Evolutionary conservation across 352 stramenopile species (phyloP), one percentile per base, ranked within the genome.

Genomic region (Phytophthora uliginosa): DNA sequence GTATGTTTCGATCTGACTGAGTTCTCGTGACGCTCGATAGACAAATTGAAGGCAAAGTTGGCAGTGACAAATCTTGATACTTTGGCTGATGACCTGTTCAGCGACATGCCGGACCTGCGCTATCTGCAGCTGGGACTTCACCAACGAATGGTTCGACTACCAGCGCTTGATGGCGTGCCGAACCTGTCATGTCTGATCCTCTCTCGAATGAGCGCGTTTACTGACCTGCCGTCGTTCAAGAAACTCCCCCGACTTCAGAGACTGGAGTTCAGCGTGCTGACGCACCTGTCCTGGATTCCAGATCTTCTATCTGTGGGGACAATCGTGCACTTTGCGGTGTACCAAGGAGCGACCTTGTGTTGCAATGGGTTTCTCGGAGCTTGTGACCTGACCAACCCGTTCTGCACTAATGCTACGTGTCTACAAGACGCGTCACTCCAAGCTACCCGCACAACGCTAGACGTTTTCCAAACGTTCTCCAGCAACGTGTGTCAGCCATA

Each of bases 21-120:
- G 18, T 36, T 57, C 8, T 15, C 51, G 20, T 24, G 5, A n/a
- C 20, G 17, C n/a, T 18, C 36, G 15, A 18, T 26, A 88, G 81
- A n/a, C 78, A 86, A 61, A 72, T 88, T 18, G 81, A 85, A 74
- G 81, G 81, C 13, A 81, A 71, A 28, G 50, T 76, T 3, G 66
- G 65, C 0, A 62, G 48, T 34, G 24, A 34, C 18, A 83, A n/a
- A 83, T n/a, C 63, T 76, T n/a, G 56, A 51, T 2, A 34, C 59
- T 17, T 38, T 88, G 20, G 18, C 51, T 0, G 54, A 59, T 9
- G 61, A 78, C 38, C 59, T 89, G 3, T 88, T 91, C 58, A 58
- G 31, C 4, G 28, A 70, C 10, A 78, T 85, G 69, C 59, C 63
- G 0, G 63, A 73, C 7, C 55, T 91, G 10, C 73, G 60, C 1